Percentiles rank a stretch among this genome's conserved stretches.
Conservation (phyloP, 768 basidiomycete genomes). For the Crucibulum laeve region DNA sequence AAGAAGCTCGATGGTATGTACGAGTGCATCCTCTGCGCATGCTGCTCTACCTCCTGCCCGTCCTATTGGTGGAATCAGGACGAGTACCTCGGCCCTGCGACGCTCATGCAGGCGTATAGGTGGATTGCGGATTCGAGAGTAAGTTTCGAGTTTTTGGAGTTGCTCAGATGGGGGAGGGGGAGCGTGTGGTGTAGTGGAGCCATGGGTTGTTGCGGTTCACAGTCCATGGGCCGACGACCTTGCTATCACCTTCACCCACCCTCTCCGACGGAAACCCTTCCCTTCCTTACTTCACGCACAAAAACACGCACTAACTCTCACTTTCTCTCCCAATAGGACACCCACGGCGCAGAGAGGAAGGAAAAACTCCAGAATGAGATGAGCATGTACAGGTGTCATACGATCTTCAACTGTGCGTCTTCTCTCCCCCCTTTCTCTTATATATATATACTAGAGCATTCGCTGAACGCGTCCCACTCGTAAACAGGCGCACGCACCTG, state of each 20-base stretch:
- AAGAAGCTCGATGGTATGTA: slow-evolving; percentile 96
- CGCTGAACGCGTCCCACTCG: not conserved
- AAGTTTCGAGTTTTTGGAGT: slow-evolving; percentile 19
- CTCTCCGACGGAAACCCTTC: no score
- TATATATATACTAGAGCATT: slow-evolving; percentile 1
- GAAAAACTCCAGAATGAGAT: slow-evolving; percentile 93
- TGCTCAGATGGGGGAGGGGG: not conserved
- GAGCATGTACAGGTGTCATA: slow-evolving; percentile 97
- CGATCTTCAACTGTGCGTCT: slow-evolving; percentile 89
- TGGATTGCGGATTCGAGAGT: slow-evolving; percentile 98
- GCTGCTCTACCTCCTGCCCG: slow-evolving; percentile 97
- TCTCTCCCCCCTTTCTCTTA: not conserved
- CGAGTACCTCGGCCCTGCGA: slow-evolving; percentile 95
- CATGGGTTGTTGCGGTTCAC: not conserved
- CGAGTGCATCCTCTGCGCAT: slow-evolving; percentile 95
- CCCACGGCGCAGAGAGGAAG: slow-evolving; percentile 74
- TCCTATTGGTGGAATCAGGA: slow-evolving; percentile 99
- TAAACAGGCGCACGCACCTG: slow-evolving; percentile 82
- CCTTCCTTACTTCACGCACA: not conserved
- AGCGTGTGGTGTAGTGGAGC: not conserved
- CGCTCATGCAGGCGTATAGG: slow-evolving; percentile 93
- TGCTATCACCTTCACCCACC: no score
- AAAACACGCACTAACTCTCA: slow-evolving; percentile 1
- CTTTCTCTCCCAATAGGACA: slow-evolving; percentile 45
- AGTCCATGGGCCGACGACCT: no score